These are phyloP conservation scores for Helianthus tuberosus DNA, from an alignment of 129 eudicot species.

Conservation along the genomic window DNA sequence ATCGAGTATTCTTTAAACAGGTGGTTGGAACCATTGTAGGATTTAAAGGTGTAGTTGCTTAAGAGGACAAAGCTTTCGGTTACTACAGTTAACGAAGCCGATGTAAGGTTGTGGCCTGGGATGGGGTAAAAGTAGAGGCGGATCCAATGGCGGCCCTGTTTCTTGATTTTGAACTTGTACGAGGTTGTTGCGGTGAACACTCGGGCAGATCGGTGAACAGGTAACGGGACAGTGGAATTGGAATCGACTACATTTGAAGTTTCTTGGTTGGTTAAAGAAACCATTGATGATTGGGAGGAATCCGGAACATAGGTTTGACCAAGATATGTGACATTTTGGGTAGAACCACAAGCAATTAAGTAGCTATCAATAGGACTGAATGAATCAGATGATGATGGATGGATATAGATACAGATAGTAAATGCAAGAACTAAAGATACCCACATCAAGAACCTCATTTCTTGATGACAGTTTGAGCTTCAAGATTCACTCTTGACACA, in stretches of 20 bases:
- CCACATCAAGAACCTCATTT: conserved; percentile 44
- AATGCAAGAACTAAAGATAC: conserved; percentile 41
- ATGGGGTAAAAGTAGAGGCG: conserved; percentile 44
- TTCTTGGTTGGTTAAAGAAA: conserved; percentile 13
- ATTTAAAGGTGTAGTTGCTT: conserved; percentile 66
- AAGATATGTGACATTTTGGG: conserved; percentile 70
- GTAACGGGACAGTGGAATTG: conserved; percentile 69
- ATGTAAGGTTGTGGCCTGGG: conserved; percentile 30
- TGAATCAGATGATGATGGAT: conserved; percentile 36
- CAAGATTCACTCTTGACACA: conserved; percentile 36
- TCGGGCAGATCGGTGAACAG: conserved; percentile 76
- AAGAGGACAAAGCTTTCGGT: conserved; percentile 76
- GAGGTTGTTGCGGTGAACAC: conserved; percentile 55
- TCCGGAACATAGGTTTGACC: conserved; percentile 63
- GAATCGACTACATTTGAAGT: conserved; percentile 51
- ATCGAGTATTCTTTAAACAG: conserved; percentile 38
- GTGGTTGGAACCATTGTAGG: conserved; percentile 47
- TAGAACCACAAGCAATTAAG: conserved; percentile 88
- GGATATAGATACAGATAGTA: conserved; percentile 34
- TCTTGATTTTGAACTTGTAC: conserved; percentile 55
- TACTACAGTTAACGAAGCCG: conserved; percentile 58
- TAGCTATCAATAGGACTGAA: conserved; percentile 52
- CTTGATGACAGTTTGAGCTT: conserved; percentile 3
- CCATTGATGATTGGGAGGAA: conserved; percentile 24
- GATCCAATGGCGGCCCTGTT: conserved; percentile 42